Conservation (phyloP, 352 stramenopile species). For the Globisporangium okanoganense region DNA sequence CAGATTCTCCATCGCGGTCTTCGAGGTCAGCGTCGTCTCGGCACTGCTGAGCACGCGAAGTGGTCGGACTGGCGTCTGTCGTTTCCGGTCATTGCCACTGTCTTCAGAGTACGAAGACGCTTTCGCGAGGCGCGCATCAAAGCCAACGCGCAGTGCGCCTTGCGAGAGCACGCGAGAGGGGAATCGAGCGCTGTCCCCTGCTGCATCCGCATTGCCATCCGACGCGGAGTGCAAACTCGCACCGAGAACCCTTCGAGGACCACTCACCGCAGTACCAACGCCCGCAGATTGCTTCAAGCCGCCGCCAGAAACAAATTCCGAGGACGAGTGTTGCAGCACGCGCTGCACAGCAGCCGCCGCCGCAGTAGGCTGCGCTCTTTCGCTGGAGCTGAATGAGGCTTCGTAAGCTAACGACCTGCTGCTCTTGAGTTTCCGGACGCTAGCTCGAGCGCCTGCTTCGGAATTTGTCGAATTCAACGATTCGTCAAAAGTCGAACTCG, state of each 20-base stretch:
- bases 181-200: conserved; percentile 3
- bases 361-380: neutral
- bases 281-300: neutral
- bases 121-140: conserved; percentile 28
- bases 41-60: conserved; percentile 34
- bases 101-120: conserved; percentile 20
- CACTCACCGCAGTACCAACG: conserved; percentile 6
- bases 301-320: neutral
- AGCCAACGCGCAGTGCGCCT: conserved; percentile 35
- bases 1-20: conserved; percentile 25
- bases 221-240: conserved; percentile 1
- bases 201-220: conserved; percentile 1
- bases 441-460: neutral
- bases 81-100: conserved; percentile 22
- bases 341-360: conserved; percentile 21
- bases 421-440: conserved; percentile 11
- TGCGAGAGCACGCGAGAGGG: conserved; percentile 35
- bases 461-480: neutral
- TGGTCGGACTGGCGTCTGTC: conserved; percentile 19
- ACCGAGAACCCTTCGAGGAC: conserved; percentile 26
- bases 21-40: conserved; percentile 19
- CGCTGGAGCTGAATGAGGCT: neutral
- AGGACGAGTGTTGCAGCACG: conserved; percentile 16
- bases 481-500: neutral
- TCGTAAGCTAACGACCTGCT: conserved; percentile 14